A percentile compares a stretch with the other conserved stretches of the same genome.
Evolutionary conservation across 495 filamentous ascomycete species (phyloP).

Genomic region (Penicillium taxi): DNA sequence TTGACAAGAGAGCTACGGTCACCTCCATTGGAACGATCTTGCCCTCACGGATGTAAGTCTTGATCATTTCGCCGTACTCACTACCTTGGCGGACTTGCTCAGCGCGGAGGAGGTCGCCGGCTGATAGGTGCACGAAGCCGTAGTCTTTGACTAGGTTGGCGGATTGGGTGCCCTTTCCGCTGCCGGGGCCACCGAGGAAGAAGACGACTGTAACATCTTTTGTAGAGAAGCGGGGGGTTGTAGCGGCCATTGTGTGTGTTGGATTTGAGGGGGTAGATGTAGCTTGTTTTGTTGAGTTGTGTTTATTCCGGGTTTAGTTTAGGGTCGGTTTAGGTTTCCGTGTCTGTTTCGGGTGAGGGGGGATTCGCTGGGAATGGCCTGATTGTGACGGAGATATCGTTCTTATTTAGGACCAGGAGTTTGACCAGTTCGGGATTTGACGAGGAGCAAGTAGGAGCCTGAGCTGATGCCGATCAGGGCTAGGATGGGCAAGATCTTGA

Average conservation of each 20-base stretch:
- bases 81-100: slow-evolving; percentile 81
- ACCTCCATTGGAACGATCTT: slow-evolving; percentile 98
- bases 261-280: neutral
- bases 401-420: slow-evolving; percentile 8
- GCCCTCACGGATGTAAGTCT: slow-evolving; percentile 81
- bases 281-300: neutral
- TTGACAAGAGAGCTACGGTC: slow-evolving; percentile 86
- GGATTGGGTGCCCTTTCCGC: slow-evolving; percentile 67
- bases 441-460: slow-evolving; percentile 53
- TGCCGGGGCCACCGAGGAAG: slow-evolving; percentile 49
- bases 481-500: slow-evolving; percentile 60
- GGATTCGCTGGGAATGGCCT: too few relatives aligned
- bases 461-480: slow-evolving; percentile 51
- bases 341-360: too few relatives aligned
- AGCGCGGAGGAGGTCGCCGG: slow-evolving; percentile 86
- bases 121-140: slow-evolving; percentile 84
- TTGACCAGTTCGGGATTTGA: slow-evolving; percentile 47
- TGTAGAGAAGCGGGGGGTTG: slow-evolving; percentile 68
- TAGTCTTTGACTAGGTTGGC: slow-evolving; percentile 81
- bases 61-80: slow-evolving; percentile 86
- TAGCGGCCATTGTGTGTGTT: slow-evolving; percentile 18
- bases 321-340: slow-evolving; percentile 7
- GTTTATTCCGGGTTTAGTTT: slow-evolving; percentile 1
- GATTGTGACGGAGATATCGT: neutral
- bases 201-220: slow-evolving; percentile 74